Evolutionary conservation across 2,329 filamentous ascomycete genomes (phyloP).

Genomic region (Lasiodiplodia theobromae): DNA sequence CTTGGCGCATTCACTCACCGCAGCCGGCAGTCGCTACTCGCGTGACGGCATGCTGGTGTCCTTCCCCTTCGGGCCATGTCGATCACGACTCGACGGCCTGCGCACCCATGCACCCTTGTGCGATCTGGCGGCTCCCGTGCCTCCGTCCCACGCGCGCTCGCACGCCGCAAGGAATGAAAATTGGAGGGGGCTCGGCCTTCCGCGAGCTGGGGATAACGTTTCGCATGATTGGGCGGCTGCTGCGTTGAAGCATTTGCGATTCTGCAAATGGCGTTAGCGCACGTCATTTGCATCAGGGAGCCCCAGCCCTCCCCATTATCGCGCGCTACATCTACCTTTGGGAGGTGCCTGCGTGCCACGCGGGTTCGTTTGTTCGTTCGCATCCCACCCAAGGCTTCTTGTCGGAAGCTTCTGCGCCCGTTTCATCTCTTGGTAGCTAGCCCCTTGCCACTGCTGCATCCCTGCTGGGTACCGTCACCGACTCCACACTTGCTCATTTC

Average conservation of each 20-base stretch:
- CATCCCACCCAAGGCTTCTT: not conserved
- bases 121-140: conserved; percentile 17
- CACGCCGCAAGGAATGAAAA: conserved; percentile 16
- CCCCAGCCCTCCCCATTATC: not conserved
- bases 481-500: conserved; percentile 14
- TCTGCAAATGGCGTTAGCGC: conserved; percentile 15
- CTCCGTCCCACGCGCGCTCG: conserved; percentile 13
- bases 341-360: conserved; percentile 3
- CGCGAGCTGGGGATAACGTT: not conserved
- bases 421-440: not conserved
- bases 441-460: not conserved
- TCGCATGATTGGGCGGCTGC: conserved; percentile 3
- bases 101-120: conserved; percentile 11
- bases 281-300: conserved; percentile 2
- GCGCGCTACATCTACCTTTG: conserved; percentile 5
- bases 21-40: conserved; percentile 8
- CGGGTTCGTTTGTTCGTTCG: not conserved
- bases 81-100: conserved; percentile 12
- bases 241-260: not conserved
- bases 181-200: conserved; percentile 20
- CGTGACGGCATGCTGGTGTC: conserved; percentile 18
- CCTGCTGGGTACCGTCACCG: conserved; percentile 4
- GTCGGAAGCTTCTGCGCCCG: conserved; percentile 8
- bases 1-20: conserved; percentile 8
- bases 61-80: conserved; percentile 20